phyloP scores from a whole-genome alignment of 2,329 filamentous ascomycete genomes.

The Blastomyces percursus region DNA sequence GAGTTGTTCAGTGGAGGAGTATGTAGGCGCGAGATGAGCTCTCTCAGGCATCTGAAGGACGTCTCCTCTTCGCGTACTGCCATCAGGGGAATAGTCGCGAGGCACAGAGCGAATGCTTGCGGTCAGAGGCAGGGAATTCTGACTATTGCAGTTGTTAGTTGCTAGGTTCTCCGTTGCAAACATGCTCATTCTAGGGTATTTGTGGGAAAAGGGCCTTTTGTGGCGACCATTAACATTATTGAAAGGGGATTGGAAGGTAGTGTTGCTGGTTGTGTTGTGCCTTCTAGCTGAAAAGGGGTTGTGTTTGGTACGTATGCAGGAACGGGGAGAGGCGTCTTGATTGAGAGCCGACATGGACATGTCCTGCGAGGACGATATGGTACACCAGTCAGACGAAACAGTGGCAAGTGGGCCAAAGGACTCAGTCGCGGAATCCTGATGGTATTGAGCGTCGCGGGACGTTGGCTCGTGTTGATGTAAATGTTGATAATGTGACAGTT shows the following conservation, averaged over 20 bases:
- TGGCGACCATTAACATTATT: background rate
- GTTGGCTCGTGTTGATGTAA: background rate
- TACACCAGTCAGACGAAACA: slow-evolving; percentile 3
- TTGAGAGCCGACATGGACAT: background rate
- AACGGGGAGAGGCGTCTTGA: background rate
- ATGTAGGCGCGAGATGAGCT: background rate
- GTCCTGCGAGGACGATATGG: slow-evolving; percentile 1
- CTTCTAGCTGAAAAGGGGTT: background rate
- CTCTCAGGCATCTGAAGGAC: slow-evolving; percentile 3
- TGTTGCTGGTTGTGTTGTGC: background rate
- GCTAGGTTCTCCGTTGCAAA: background rate
- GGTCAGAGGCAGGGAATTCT: slow-evolving; percentile 10
- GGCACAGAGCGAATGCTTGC: background rate
- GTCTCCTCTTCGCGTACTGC: background rate
- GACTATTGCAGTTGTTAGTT: slow-evolving; percentile 13
- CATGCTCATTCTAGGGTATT: slow-evolving; percentile 1
- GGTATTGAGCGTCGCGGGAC: background rate
- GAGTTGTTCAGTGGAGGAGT: slow-evolving; percentile 1
- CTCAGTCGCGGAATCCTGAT: background rate
- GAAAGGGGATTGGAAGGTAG: background rate
- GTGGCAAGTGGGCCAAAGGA: background rate
- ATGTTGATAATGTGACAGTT: background rate
- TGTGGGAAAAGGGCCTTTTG: slow-evolving; percentile 3
- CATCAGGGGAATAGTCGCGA: background rate
- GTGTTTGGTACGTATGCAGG: background rate